phyloP scores from a whole-genome alignment of 345 rosid genomes.

The Melastoma malabathricum region DNA sequence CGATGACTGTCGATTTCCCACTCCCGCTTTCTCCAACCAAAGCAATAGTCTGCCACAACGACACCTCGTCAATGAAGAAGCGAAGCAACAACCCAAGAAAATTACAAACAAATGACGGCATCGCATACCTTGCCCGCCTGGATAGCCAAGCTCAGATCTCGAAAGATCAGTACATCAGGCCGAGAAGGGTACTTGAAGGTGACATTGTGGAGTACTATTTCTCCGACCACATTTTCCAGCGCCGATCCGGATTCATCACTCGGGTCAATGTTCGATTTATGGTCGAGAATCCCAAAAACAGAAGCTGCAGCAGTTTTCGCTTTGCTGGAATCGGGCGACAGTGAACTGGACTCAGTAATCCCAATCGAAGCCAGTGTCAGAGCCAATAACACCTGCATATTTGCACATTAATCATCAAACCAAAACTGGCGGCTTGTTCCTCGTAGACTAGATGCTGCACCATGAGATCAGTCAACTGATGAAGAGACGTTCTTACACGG shows the following conservation, averaged over 20 bases:
- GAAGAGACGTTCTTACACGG: slow-evolving; percentile 19
- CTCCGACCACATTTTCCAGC: slow-evolving; percentile 40
- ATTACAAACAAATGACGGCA: not conserved
- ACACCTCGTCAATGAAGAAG: not conserved
- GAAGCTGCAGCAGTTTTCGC: slow-evolving; percentile 57
- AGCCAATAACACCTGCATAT: slow-evolving; percentile 52
- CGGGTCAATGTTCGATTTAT: slow-evolving; percentile 44
- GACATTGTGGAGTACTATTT: slow-evolving; percentile 43
- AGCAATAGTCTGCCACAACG: slow-evolving; percentile 9
- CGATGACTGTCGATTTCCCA: slow-evolving; percentile 21
- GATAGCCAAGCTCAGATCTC: slow-evolving; percentile 14
- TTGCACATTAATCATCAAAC: not conserved
- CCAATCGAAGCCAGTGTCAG: slow-evolving; percentile 44
- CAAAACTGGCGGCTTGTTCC: not conserved
- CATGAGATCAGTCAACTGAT: not conserved
- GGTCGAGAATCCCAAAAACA: slow-evolving; percentile 45
- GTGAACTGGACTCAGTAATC: slow-evolving; percentile 56
- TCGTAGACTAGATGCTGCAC: not conserved
- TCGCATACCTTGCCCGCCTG: slow-evolving; percentile 40
- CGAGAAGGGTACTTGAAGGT: slow-evolving; percentile 61
- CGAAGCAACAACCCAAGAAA: not conserved
- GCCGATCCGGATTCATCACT: slow-evolving; percentile 49
- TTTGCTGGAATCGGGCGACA: slow-evolving; percentile 45
- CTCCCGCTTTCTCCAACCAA: slow-evolving; percentile 25
- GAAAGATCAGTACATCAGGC: slow-evolving; percentile 52